Base-by-base conservation (phyloP, 805 yeast species). In the Yarrowia hollandica region DNA sequence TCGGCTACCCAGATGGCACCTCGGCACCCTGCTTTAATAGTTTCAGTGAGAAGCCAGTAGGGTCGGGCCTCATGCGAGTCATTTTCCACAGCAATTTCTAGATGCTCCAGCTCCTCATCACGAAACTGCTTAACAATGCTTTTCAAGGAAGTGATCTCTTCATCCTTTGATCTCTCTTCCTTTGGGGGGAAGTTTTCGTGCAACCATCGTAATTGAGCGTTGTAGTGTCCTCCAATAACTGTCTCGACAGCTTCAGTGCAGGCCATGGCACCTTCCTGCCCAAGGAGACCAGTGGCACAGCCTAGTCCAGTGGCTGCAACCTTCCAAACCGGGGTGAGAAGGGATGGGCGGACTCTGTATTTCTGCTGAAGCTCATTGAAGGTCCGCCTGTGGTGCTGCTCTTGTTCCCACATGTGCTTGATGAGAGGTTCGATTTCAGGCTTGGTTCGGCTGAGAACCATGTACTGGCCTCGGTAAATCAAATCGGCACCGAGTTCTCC, bases 181-280 rank as follows among this genome's bases (percentile, higher is more conserved):
- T 52, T 52, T 25, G 81, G 75, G 15, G 81, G 79, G 67, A 79
- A 88, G 62, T 85, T 86, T 63, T 83, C 85, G 71, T 81, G 79
- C 60, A 94, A 75, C 37, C 84, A 82, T 57, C 99, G 77, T 64
- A 94, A 75, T 71, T 94, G 99, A 62, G 84, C 85, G 69, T 94
- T 94, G 73, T 94, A 94, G 70, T 94, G 99, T 1, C 88, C 88
- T 1, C 99, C 99, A 70, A 94, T 94, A 5, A 94, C 98, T 0
- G 99, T 94, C 72, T 94, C 99, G 1, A 94, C 98, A 0, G 98
- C 98, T 62, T 91, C 98, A 0, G 99, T 94, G 71, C 99, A 94
- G 1, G 99, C 98, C 99, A 94, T 94, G 2, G 99, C 98, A 2
- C 96, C 97, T 69, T 92, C 97, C 68, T 90, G 89, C 15, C 97